Base-by-base conservation (phyloP, 345 rosid species). In the Lenwebbia sp. region DNA sequence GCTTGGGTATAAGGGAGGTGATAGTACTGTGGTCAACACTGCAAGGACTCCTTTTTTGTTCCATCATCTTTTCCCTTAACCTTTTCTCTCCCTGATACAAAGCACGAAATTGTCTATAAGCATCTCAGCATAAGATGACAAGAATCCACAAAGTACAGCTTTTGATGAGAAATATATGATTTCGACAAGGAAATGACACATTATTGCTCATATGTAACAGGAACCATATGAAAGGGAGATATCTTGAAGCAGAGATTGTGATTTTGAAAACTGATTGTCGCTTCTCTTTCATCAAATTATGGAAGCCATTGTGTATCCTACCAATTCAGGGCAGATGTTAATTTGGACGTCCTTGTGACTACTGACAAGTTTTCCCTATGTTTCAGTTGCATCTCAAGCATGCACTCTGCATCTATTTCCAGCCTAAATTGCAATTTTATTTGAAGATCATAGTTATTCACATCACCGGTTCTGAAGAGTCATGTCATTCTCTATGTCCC, bases 11-110 rank as follows among this genome's bases (percentile, higher is more conserved):
- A 30, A 95, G 92, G 85, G 94, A 86, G 82, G 91, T 88, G 89
- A 93, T 86, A 78, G 86, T 88, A 76, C 88, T 89, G 60, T 95
- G 95, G 84, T 92, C 98, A 14, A 96, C 88, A 88, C 96, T 88
- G 85, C 93, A 97, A 11, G 95, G 92, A 65, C 92, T 93, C 83
- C 92, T 89, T 90, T 97, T 96, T 90, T 94, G 91, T 91, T 97
- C 96, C 92, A 95, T 95, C 95, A 97, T 93, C 93, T 90, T 93
- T 85, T 82, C 88, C 21, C 89, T 85, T 88, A 90, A 84, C 82
- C 88, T 89, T 89, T 90, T 83, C 83, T 88, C 91, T 91, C 84
- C 92, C 94, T 91, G 81, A 54, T 88, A 30, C 30, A 51, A 87
- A 89, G 85, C 15, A 21, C 33, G 28, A 84, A 88, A 78, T 84